phyloP scores from a whole-genome alignment of 805 yeast genomes.

The Kregervanrija delftensis region DNA sequence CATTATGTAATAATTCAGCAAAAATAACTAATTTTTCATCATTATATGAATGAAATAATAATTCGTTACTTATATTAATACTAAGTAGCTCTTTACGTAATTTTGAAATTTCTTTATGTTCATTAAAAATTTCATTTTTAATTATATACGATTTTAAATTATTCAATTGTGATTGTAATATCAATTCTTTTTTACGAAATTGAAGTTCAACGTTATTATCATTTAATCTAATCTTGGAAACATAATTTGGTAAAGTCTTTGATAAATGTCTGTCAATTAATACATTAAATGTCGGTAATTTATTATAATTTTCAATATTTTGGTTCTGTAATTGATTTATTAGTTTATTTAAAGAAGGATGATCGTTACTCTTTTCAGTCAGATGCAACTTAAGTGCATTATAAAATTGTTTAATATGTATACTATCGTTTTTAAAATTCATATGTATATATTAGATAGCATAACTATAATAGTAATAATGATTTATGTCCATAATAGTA shows the following conservation, averaged over 20 bases:
- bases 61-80: background rate
- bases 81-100: background rate
- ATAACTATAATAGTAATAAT: too few species aligned
- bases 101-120: slow-evolving; percentile 1
- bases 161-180: background rate
- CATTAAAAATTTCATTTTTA: slow-evolving; percentile 6
- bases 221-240: too few species aligned
- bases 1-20: slow-evolving; percentile 7
- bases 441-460: too few species aligned
- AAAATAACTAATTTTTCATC: slow-evolving; percentile 2
- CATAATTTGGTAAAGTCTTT: slow-evolving; percentile 2
- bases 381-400: background rate
- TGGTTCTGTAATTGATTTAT: background rate
- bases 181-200: too few species aligned
- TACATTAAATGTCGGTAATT: background rate
- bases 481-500: too few species aligned
- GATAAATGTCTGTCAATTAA: background rate
- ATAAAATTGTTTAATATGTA: too few species aligned
- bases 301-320: background rate
- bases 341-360: background rate
- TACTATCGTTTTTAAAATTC: too few species aligned
- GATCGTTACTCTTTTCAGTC: background rate
- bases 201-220: too few species aligned
- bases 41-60: slow-evolving; percentile 1
- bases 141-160: slow-evolving; percentile 5